phyloP scores from a whole-genome alignment of 441 rosid genomes.

The Pelargonium fulgidum region DNA sequence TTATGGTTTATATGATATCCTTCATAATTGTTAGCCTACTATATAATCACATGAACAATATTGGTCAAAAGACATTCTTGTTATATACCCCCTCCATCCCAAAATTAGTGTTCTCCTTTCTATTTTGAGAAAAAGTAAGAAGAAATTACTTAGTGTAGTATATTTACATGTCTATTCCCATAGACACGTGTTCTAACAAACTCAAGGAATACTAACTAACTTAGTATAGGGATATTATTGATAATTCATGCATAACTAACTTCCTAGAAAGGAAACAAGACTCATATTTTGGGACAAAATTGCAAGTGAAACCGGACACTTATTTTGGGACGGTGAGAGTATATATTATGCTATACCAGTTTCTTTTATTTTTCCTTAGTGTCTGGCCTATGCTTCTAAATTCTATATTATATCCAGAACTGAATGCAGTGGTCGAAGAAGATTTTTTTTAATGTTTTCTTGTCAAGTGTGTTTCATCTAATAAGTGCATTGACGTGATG shows the following conservation, averaged over 20 bases:
- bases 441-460: constrained; percentile 15
- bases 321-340: too few species aligned
- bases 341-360: background rate
- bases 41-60: background rate
- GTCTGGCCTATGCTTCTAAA: background rate
- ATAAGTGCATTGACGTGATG: constrained; percentile 20
- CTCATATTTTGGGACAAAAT: too few species aligned
- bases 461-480: constrained; percentile 16
- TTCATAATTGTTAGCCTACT: background rate
- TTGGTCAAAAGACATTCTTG: background rate
- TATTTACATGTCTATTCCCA: too few species aligned
- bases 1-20: background rate
- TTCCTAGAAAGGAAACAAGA: too few species aligned
- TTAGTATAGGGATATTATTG: too few species aligned
- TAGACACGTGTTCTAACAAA: too few species aligned
- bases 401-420: background rate
- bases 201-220: too few species aligned
- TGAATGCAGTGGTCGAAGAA: background rate
- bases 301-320: too few species aligned
- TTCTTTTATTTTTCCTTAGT: background rate
- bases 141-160: too few species aligned
- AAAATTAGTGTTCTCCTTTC: too few species aligned
- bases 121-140: too few species aligned
- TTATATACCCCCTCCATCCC: background rate
- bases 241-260: too few species aligned